A percentile compares a stretch with the other conserved stretches of the same genome.
Evolutionary conservation across 1,284 basidiomycete genomes (phyloP).

Genomic region (Clitocybe nebularis): DNA sequence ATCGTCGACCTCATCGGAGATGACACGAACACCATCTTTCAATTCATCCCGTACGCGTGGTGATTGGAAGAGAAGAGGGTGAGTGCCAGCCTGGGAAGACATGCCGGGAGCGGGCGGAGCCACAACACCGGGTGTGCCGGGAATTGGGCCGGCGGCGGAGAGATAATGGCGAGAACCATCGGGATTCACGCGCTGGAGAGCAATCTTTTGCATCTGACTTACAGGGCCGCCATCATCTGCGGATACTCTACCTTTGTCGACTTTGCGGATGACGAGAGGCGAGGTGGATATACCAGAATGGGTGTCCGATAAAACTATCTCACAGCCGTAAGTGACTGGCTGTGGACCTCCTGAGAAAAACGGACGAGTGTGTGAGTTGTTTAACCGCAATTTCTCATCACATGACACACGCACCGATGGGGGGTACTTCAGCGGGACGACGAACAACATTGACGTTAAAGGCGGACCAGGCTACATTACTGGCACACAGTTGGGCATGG

Average conservation of each 20-base stretch:
- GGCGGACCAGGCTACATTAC: conserved; percentile 88
- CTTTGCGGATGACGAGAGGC: conserved; percentile 87
- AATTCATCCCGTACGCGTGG: conserved; percentile 72
- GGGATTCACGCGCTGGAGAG: conserved; percentile 77
- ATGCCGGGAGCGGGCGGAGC: conserved; percentile 63
- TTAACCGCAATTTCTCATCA: conserved; percentile 40
- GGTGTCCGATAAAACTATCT: conserved; percentile 82
- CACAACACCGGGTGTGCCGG: conserved; percentile 64
- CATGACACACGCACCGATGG: conserved; percentile 57
- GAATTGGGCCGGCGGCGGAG: conserved; percentile 78
- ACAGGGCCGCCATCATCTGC: conserved; percentile 85
- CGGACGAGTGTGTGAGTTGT: conserved; percentile 37
- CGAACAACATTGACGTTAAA: conserved; percentile 86
- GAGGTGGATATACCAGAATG: conserved; percentile 82
- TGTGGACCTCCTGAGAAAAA: conserved; percentile 55
- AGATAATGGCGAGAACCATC: conserved; percentile 80
- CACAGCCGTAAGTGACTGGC: conserved; percentile 89
- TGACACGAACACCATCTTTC: conserved; percentile 64
- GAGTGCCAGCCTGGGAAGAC: conserved; percentile 71
- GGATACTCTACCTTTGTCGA: conserved; percentile 85
- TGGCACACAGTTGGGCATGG: conserved; percentile 78
- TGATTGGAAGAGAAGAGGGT: conserved; percentile 73
- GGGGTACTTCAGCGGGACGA: conserved; percentile 53
- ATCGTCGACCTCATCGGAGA: conserved; percentile 88
- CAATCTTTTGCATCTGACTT: conserved; percentile 95